Base-by-base conservation (phyloP, 2,329 filamentous ascomycete species). In the Penicillium psychrosexuale region DNA sequence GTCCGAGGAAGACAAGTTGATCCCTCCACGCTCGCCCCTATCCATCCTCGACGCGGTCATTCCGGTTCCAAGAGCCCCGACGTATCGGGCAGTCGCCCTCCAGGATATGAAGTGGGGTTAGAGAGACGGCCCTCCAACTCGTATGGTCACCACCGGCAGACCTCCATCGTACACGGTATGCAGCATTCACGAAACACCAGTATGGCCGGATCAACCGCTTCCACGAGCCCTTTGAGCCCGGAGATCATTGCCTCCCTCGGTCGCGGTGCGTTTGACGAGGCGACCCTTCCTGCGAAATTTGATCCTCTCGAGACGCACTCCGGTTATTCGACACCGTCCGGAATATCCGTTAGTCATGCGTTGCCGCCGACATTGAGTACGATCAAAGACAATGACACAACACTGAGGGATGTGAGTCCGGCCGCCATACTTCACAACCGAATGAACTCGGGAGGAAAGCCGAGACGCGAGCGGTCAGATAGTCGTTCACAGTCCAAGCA, bases 91-190 rank as follows among this genome's bases (percentile, higher is more conserved):
- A 65, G 57, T 44, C 72, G 74, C 27, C 69, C 73, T 37, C 57
- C 66, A 59, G 69, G 66, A 59, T 70, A 75, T 55, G 73, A 75
- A 62, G 69, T 61, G 43, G 65, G 64, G 52, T 61, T 76, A 55
- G 75, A 78, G 65, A 68, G 74, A 57, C 66, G 71, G 50, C 73
- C 75, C 34, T 77, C 74, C 7, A 75, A 74, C 56, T 82, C 80
- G 15, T 87, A 97, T 79, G 90, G 90, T 56, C 92, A 99, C 73
- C 91, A 97, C 75, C 87, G 94, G 52, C 91, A 99, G 77, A 96
- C 93, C 0, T 97, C 93, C 46, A 97, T 97, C 65, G 92, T 97
- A 54, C 90, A 97, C 84, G 93, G 94, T 51, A 74, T 96, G 63
- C 92, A 96, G 72, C 94, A 99, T 75, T 88, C 83, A 53, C 78